Percentiles rank a stretch among this genome's conserved stretches.
These are phyloP conservation scores for Rhodotorula diobovata DNA, from an alignment of 768 basidiomycete species.

Conservation along the genomic window DNA sequence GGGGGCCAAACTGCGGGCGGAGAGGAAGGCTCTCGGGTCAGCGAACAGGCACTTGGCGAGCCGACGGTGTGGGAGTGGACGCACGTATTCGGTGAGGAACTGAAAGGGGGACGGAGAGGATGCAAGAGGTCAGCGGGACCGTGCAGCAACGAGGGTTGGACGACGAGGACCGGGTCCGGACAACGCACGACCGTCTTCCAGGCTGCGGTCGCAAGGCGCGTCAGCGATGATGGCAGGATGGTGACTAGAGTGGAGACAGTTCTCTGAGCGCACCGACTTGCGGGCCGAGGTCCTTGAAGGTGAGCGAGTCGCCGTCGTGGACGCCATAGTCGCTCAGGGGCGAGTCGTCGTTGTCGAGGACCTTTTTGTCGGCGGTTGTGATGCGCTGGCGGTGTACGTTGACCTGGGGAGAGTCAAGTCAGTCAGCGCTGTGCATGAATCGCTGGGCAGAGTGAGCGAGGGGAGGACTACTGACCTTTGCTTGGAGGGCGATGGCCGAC, in stretches of 20 bases:
- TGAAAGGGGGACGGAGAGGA: background rate
- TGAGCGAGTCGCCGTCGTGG: constrained; percentile 60
- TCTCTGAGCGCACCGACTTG: constrained; percentile 57
- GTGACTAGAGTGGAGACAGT: too few species aligned
- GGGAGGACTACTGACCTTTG: constrained; percentile 54
- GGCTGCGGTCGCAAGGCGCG: constrained; percentile 1
- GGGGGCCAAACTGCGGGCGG: constrained; percentile 66
- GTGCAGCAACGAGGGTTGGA: too few species aligned
- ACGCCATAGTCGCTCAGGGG: constrained; percentile 60
- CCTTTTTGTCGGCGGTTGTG: constrained; percentile 59
- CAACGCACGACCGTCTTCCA: constrained; percentile 65
- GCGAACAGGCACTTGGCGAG: too few species aligned
- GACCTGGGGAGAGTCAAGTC: background rate
- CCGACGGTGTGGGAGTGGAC: constrained; percentile 44
- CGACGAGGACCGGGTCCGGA: background rate
- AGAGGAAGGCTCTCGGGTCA: background rate
- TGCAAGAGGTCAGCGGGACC: background rate
- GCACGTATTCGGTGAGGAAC: constrained; percentile 89
- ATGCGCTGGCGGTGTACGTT: constrained; percentile 32
- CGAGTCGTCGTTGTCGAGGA: constrained; percentile 61
- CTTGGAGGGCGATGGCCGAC: constrained; percentile 57
- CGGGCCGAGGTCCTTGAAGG: constrained; percentile 82
- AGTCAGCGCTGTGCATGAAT: constrained; percentile 42
- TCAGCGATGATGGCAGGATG: background rate
- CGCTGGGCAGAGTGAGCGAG: background rate